Percentiles rank a stretch among this genome's conserved stretches.
Evolutionary conservation across 2,329 filamentous ascomycete species (phyloP).

Genomic region (Beauveria sp.): DNA sequence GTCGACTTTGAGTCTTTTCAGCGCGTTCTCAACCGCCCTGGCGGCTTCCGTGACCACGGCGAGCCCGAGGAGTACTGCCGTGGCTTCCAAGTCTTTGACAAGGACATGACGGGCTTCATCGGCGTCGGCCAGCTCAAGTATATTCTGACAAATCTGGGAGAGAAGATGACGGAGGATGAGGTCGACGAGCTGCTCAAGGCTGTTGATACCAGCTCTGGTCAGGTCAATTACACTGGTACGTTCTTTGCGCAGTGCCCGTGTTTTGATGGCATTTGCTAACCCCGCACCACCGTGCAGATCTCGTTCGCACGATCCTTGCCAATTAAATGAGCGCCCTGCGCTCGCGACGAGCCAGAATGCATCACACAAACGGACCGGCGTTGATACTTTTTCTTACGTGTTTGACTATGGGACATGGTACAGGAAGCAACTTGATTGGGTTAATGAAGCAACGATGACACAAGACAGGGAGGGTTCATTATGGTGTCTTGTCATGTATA

Average conservation of each 20-base stretch:
- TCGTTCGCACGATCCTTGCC: constrained; percentile 79
- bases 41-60: constrained; percentile 95
- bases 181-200: constrained; percentile 98
- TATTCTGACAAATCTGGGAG: constrained; percentile 92
- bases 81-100: constrained; percentile 98
- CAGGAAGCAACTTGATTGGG: constrained; percentile 11
- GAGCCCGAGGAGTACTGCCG: constrained; percentile 98
- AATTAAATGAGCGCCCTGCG: constrained; percentile 46
- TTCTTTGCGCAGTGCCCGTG: constrained; percentile 10
- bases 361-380: constrained; percentile 12
- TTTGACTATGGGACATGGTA: constrained; percentile 15
- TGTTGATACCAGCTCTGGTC: constrained; percentile 88
- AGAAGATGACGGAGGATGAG: constrained; percentile 99
- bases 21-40: constrained; percentile 92
- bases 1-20: constrained; percentile 98
- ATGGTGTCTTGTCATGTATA: constrained; percentile 11
- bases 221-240: constrained; percentile 95
- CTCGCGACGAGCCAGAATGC: constrained; percentile 3
- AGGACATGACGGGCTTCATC: constrained; percentile 97
- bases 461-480: neutral
- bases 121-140: constrained; percentile 97
- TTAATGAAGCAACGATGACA: constrained; percentile 12
- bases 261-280: neutral
- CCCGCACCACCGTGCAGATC: constrained; percentile 43
- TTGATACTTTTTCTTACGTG: constrained; percentile 22